Percentiles rank a stretch among this genome's conserved stretches.
phyloP scores from a whole-genome alignment of 2,329 filamentous ascomycete genomes.

The Colletotrichum chlorophyti region DNA sequence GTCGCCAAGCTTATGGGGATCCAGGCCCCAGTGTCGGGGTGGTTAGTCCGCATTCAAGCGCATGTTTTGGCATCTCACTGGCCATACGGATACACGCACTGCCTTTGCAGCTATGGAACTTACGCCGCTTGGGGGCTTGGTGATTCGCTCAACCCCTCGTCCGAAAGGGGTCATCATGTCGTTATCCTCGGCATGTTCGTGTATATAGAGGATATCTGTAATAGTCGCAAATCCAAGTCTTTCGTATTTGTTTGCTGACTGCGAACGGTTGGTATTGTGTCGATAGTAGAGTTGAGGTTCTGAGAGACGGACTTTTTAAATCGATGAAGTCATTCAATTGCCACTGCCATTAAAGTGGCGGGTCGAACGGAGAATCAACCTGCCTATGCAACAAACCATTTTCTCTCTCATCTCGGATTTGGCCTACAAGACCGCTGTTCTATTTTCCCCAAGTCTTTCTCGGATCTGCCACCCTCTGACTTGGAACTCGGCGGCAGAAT shows the following conservation, averaged over 20 bases:
- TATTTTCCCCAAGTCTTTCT: too few relatives aligned
- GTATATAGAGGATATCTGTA: neutral
- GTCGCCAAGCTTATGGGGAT: too few relatives aligned
- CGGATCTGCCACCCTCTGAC: too few relatives aligned
- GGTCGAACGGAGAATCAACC: neutral
- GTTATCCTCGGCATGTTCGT: neutral
- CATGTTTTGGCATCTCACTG: too few relatives aligned
- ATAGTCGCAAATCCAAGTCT: neutral
- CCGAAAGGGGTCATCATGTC: conserved; percentile 17
- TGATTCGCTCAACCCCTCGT: conserved; percentile 16
- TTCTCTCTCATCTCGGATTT: neutral
- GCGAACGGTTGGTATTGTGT: too few relatives aligned
- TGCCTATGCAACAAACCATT: too few relatives aligned
- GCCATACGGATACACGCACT: too few relatives aligned
- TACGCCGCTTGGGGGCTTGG: too few relatives aligned
- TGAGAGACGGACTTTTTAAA: neutral
- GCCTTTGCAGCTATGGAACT: too few relatives aligned
- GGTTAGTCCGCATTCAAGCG: conserved; percentile 1
- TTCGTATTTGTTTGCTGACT: neutral
- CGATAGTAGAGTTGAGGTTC: too few relatives aligned
- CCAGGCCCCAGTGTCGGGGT: too few relatives aligned
- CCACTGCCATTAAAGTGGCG: neutral
- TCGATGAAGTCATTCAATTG: conserved; percentile 20
- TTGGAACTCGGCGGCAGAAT: too few relatives aligned
- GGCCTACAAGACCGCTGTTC: neutral